Conservation (phyloP, 305 asterid species). For the Plantago lanceolata region DNA sequence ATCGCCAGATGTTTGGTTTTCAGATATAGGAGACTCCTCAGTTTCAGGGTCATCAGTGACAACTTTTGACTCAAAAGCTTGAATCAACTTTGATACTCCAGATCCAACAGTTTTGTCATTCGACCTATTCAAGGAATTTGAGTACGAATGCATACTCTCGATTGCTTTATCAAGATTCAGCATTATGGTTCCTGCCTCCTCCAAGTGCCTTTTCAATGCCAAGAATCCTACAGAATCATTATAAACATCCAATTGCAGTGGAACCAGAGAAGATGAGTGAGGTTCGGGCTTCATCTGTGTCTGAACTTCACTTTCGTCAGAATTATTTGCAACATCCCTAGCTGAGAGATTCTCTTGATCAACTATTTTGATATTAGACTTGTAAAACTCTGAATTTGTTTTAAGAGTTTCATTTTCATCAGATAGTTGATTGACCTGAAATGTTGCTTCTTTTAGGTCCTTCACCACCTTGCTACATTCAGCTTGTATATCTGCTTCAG, state of each 20-base stretch:
- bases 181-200: constrained; percentile 47
- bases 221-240: constrained; percentile 42
- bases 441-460: constrained; percentile 52
- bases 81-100: too few species aligned
- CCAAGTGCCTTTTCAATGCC: constrained; percentile 48
- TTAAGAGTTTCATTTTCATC: constrained; percentile 52
- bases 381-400: constrained; percentile 47
- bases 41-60: constrained; percentile 49
- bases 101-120: too few species aligned
- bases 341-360: constrained; percentile 30
- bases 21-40: constrained; percentile 37
- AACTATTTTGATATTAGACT: constrained; percentile 35
- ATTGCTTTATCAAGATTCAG: constrained; percentile 65
- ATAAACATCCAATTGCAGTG: constrained; percentile 28
- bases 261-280: constrained; percentile 29
- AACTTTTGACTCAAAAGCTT: constrained; percentile 68
- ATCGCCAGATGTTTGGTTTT: constrained; percentile 39
- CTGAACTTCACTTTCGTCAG: constrained; percentile 27
- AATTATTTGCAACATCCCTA: constrained; percentile 33
- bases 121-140: constrained; percentile 44
- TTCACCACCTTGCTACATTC: constrained; percentile 43
- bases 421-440: constrained; percentile 43
- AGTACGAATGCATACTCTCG: constrained; percentile 50
- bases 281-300: constrained; percentile 28
- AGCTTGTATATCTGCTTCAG: constrained; percentile 43